Conservation (phyloP, 176 grass and related monocot species). For the Cenchrus americanus region DNA sequence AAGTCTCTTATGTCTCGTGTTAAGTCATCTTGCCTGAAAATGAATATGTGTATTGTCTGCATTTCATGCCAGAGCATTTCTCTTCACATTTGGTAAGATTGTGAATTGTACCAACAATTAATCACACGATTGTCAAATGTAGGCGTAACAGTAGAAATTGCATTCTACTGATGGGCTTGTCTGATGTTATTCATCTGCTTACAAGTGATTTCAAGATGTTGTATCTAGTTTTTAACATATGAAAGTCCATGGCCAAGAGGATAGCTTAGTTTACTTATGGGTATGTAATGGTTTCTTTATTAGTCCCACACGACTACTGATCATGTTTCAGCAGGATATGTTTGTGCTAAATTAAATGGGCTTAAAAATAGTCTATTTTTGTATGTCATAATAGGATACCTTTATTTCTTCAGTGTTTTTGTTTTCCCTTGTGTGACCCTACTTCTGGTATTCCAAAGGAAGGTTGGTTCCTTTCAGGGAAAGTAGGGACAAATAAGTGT, state of each 20-base stretch:
- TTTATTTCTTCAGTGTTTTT: not conserved
- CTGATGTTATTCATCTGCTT: not conserved
- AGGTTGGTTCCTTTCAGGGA: not conserved
- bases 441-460: constrained; percentile 19
- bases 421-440: not conserved
- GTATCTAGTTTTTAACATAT: not conserved
- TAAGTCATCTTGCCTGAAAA: not conserved
- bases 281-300: not conserved
- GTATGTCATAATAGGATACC: constrained; percentile 5
- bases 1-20: not conserved
- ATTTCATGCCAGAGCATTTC: not conserved
- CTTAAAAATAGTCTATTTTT: not conserved
- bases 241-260: not conserved
- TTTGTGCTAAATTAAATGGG: constrained; percentile 12
- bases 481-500: not conserved
- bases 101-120: not conserved
- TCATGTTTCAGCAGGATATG: not conserved
- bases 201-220: not conserved
- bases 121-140: not conserved
- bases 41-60: constrained; percentile 1
- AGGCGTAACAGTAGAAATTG: not conserved
- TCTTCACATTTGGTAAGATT: not conserved
- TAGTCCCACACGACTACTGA: not conserved
- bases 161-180: not conserved
- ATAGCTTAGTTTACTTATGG: not conserved